Base-by-base conservation (phyloP, 2,329 filamentous ascomycete genomes). In the Phialophora chinensis region DNA sequence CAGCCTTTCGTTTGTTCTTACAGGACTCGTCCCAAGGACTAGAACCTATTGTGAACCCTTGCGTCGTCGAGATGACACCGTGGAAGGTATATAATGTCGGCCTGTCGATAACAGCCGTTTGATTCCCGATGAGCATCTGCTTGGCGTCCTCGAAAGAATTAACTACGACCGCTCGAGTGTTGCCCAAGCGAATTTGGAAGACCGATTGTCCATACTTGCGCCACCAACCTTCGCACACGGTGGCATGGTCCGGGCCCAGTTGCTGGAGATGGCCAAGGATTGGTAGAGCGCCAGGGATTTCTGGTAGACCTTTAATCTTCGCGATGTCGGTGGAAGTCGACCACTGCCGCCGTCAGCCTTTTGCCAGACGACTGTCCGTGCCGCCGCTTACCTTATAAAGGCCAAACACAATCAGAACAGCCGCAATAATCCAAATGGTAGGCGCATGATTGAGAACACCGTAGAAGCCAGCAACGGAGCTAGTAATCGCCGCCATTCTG, bases 1-100 rank as follows among this genome's bases (percentile, higher is more conserved):
- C 90, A 0, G 88, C 90, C 76, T 91, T 92, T 65, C 90, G 85
- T 35, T 89, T 85, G 55, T 84, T 83, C 75, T 91, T 92, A 77
- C 89, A 91, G 1, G 87, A 90, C 35, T 90, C 89, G 62, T 92
- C 89, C 88, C 90, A 93, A 0, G 91, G 90, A 0, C 88, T 91
- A 0, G 90, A 91, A 0, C 91, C 91, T 61, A 93, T 92, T 0
- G 90, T 92, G 75, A 91, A 90, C 10, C 89, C 90, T 69, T 91
- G 88, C 0, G 88, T 90, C 10, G 83, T 86, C 14, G 89, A 91
- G 7, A 92, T 87, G 1, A 92, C 87, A 0, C 85, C 89, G 75
- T 92, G 90, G 74, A 92, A 92, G 0, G 90, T 92, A 77, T 92
- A 90, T 17, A 91, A 84, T 35, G 82, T 90, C 0, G 90, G 91